Base-by-base conservation (phyloP, 257 asterid species). In the Ligustrum vulgare region DNA sequence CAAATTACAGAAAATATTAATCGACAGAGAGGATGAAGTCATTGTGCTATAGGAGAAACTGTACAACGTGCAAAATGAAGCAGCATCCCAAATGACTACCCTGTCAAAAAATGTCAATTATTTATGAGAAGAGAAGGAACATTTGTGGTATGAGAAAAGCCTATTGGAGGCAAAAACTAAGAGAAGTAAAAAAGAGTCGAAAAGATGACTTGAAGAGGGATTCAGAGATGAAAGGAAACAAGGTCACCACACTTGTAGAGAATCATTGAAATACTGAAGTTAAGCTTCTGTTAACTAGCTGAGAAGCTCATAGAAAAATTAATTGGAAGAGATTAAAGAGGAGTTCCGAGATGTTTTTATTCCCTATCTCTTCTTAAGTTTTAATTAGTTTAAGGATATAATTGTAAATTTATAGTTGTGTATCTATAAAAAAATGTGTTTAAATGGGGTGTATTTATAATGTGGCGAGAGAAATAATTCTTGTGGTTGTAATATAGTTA, bases 201-300 rank as follows among this genome's bases (percentile, higher is more conserved):
- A 79, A 73, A 82, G 98, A 91, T 23, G 97, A 87, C 36, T 84
- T 93, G 69, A 87, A 79, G 82, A 75, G 84, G 36, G 96, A 93
- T 35, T 76, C 89, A 60, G 98, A 93, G 84, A 95, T 95, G 94
- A 95, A 90, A 84, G 91, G 8, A 28, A 98, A 95, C 56, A 97
- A 93, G 72, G 72, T 88, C 34, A 80, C 80, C 43, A 80, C 91
- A 39, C 58, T 93, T 81, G 70, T 72, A 67, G 97, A 93, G 75
- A 88, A 87, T 67, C 84, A 93, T 63, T 86, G 90, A 11, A 90
- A 78, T 51, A 78, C 77, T 68, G 99, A 95, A 83, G 98, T 93
- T 25, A 91, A 91, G 90, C 88, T 87, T 15, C 90, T 94, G 16
- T 77, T 94, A 76, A 80, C 91, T 22, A 84, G 84, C 31, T 73